Percentiles rank a stretch among this genome's conserved stretches.
These are phyloP conservation scores for Syzygium aromaticum DNA, from an alignment of 345 rosid genomes.

Conservation along the genomic window DNA sequence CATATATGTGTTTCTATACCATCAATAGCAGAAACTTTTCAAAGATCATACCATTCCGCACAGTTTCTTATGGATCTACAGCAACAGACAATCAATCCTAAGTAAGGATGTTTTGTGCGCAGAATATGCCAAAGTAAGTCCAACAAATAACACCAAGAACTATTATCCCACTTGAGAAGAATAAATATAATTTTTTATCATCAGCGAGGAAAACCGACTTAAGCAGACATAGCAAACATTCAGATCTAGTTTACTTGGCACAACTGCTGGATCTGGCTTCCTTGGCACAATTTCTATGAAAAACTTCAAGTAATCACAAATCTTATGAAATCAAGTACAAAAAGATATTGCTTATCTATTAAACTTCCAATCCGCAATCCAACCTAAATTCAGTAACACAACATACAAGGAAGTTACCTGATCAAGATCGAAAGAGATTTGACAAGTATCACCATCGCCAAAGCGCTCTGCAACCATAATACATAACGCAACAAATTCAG, in stretches of 20 bases:
- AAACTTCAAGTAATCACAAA: background rate
- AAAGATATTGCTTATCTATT: background rate
- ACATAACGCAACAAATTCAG: conserved; percentile 1
- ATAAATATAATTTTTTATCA: background rate
- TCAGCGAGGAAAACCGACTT: background rate
- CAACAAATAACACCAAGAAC: background rate
- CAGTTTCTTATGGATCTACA: background rate
- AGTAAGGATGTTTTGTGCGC: background rate
- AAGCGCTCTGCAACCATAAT: conserved; percentile 63
- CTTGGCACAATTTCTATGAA: background rate
- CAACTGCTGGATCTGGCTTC: background rate
- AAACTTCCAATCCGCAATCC: background rate
- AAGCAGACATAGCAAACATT: background rate
- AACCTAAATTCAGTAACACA: background rate
- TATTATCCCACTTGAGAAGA: background rate
- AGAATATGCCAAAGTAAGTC: background rate
- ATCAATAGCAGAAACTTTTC: background rate
- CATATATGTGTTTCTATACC: background rate
- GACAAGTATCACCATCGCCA: conserved; percentile 97
- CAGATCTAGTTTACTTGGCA: background rate
- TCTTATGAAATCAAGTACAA: background rate
- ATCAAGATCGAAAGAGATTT: conserved; percentile 81
- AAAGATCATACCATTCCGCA: background rate
- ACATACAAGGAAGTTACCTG: conserved; percentile 47
- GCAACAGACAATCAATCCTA: background rate